A percentile compares a stretch with the other conserved stretches of the same genome.
Evolutionary conservation across 495 filamentous ascomycete genomes (phyloP).

Genomic region (Penicillium canariense): DNA sequence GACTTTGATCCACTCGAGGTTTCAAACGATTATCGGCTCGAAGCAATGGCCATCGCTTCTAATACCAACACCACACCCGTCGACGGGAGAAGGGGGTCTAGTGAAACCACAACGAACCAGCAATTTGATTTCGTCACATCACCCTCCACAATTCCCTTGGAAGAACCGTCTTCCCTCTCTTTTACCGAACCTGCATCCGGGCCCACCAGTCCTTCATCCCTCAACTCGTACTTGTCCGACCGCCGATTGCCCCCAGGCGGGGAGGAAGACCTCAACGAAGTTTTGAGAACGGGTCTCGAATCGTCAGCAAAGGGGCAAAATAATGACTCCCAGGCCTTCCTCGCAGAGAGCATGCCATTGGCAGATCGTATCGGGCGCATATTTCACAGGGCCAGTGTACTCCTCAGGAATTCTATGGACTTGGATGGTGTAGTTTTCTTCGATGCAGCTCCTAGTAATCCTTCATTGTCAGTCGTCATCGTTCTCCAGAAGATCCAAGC

Average conservation of each 20-base stretch:
- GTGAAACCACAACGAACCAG: not conserved
- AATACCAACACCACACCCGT: not conserved
- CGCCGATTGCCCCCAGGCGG: constrained; percentile 9
- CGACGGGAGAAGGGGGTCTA: not conserved
- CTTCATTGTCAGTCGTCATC: constrained; percentile 21
- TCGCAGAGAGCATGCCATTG: constrained; percentile 7
- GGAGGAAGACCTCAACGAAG: constrained; percentile 13
- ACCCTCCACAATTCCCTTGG: constrained; percentile 5
- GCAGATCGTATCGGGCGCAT: constrained; percentile 24
- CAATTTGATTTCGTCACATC: constrained; percentile 1
- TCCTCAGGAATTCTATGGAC: constrained; percentile 40
- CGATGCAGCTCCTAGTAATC: constrained; percentile 31
- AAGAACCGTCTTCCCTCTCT: constrained; percentile 2
- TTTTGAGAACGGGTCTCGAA: not conserved
- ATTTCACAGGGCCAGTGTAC: constrained; percentile 36
- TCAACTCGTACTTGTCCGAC: constrained; percentile 13
- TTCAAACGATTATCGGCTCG: constrained; percentile 11
- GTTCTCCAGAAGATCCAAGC: not conserved
- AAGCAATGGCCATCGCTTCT: constrained; percentile 3
- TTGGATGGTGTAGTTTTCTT: constrained; percentile 44
- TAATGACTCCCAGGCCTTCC: constrained; percentile 4
- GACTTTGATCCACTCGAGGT: constrained; percentile 27
- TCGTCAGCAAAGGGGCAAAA: not conserved
- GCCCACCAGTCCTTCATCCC: constrained; percentile 15
- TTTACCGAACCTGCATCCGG: not conserved